Conservation (phyloP, 1,139 yeast genomes). For the Yamadazyma atlantica region DNA sequence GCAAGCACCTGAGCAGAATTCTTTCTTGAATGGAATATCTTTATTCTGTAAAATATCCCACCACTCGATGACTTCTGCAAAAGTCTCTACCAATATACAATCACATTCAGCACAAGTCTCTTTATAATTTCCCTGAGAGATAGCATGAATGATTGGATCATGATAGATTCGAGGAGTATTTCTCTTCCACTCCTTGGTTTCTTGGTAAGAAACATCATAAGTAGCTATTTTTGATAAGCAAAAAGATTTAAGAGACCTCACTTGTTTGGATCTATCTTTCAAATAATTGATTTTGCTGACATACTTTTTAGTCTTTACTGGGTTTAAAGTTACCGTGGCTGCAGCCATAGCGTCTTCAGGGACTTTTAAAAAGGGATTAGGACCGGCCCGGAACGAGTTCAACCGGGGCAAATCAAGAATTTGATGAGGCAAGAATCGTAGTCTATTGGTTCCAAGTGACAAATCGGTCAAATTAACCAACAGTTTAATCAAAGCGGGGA, state of each 20-base stretch:
- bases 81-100: constrained; percentile 38
- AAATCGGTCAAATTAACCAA: constrained; percentile 36
- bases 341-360: constrained; percentile 28
- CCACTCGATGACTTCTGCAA: constrained; percentile 46
- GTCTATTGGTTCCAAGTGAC: constrained; percentile 38
- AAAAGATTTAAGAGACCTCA: constrained; percentile 33
- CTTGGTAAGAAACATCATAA: constrained; percentile 46
- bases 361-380: constrained; percentile 38
- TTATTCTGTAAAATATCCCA: constrained; percentile 44
- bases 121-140: constrained; percentile 37
- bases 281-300: constrained; percentile 26
- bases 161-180: constrained; percentile 39
- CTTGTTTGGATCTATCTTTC: constrained; percentile 12
- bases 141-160: constrained; percentile 33
- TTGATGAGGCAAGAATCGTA: constrained; percentile 36
- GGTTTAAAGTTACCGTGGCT: constrained; percentile 13
- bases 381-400: constrained; percentile 41
- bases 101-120: constrained; percentile 41
- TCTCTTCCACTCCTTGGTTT: constrained; percentile 43
- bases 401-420: constrained; percentile 32
- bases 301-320: constrained; percentile 16
- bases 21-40: constrained; percentile 37
- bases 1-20: constrained; percentile 43
- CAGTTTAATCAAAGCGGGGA: constrained; percentile 38
- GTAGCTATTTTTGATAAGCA: constrained; percentile 38